Evolutionary conservation across 495 filamentous ascomycete genomes (phyloP), one percentile per base, ranked within the genome.

Genomic region (Podospora fimiseda): DNA sequence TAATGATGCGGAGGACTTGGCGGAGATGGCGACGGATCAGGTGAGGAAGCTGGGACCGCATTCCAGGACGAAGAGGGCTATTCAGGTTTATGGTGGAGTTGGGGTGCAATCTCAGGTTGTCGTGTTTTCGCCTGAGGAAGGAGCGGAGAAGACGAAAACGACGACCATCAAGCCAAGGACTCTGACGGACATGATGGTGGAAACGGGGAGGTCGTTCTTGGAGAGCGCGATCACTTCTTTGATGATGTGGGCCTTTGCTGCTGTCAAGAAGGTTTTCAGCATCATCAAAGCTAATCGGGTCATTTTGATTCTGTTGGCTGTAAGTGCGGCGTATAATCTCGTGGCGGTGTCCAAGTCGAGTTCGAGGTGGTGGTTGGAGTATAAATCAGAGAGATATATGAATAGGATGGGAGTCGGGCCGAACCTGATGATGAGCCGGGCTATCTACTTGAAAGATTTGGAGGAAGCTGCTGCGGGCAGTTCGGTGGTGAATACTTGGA

Each of bases 51-150:
- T 97, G 0, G 86, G 90, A 61, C 76, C 82, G 40, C 83, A 92
- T 64, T 87, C 84, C 63, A 82, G 87, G 49, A 96, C 90, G 40
- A 92, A 90, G 70, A 88, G 92, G 56, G 91, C 91, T 38, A 86
- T 95, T 48, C 81, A 86, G 49, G 88, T 96, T 18, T 98, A 96
- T 65, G 93, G 93, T 44, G 79, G 85, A 49, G 76, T 98, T 42
- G 91, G 91, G 27, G 78, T 85, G 50, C 85, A 89, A 63, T 82
- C 67, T 13, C 74, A 83, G 43, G 75, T 77, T 13, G 76, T 86
- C 2, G 77, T 90, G 22, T 86, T 91, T 62, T 71, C 79, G 22
- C 73, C 74, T 13, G 62, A 60, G 19, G 73, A 71, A 18, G 54
- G 50, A 46, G 62, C 58, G 24, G 74, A 48, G 22, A 73, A 52